Evolutionary conservation across 768 basidiomycete species (phyloP).

Genomic region (Kwoniella europaea): DNA sequence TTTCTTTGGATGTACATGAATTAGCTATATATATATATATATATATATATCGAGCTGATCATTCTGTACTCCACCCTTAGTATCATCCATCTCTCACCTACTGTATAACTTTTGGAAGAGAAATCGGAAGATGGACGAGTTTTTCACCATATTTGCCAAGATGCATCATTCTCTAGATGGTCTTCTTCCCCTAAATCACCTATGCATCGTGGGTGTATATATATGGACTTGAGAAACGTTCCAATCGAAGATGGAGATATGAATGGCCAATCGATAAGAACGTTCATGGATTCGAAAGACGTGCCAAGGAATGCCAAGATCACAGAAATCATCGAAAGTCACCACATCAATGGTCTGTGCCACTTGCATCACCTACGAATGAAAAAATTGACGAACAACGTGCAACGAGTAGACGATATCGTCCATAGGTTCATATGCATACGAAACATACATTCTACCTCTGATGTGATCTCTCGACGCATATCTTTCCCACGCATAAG

Average conservation of each 20-base stretch:
- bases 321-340: background rate
- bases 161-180: background rate
- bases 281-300: background rate
- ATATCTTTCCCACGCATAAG: no score
- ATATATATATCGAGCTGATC: no score
- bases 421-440: background rate
- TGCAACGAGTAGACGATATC: background rate
- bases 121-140: no score
- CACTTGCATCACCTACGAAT: background rate
- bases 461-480: no score
- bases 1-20: no score
- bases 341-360: background rate
- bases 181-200: background rate
- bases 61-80: no score
- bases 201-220: background rate
- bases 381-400: background rate
- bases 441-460: background rate
- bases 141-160: background rate
- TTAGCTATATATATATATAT: no score
- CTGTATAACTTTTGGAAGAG: no score
- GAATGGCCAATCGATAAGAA: slow-evolving; percentile 3
- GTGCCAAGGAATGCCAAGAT: slow-evolving; percentile 16
- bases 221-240: background rate
- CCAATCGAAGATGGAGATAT: background rate
- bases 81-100: no score